Evolutionary conservation across 768 basidiomycete genomes (phyloP).

Genomic region (Grammothele lineata): DNA sequence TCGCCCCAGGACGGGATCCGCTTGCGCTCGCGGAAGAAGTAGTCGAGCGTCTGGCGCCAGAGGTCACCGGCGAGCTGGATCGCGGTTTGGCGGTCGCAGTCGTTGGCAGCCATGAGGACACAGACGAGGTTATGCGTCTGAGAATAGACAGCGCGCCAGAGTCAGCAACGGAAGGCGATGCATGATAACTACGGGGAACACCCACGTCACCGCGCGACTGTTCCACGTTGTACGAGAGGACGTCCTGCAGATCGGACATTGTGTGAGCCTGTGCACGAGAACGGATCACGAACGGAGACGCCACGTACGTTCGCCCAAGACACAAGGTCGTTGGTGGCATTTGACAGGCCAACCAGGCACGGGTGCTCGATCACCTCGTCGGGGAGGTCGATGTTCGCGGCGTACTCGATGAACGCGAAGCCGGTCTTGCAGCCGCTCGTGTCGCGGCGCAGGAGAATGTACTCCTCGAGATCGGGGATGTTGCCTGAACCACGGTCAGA

Average conservation of each 20-base stretch:
- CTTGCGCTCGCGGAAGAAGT: conserved; percentile 44
- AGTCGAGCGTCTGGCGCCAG: conserved; percentile 66
- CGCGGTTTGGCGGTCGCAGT: conserved; percentile 54
- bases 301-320: conserved; percentile 37
- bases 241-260: conserved; percentile 42
- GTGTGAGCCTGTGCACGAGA: conserved; percentile 2
- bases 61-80: conserved; percentile 61
- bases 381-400: conserved; percentile 45
- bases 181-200: too few species aligned
- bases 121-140: conserved; percentile 64
- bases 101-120: conserved; percentile 62
- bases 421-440: conserved; percentile 50
- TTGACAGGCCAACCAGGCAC: conserved; percentile 39
- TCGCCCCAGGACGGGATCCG: conserved; percentile 66
- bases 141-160: background rate
- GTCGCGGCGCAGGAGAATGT: conserved; percentile 48
- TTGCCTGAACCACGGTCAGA: conserved; percentile 22
- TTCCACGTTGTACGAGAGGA: conserved; percentile 74
- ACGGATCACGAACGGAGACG: conserved; percentile 4
- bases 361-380: conserved; percentile 52
- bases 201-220: conserved; percentile 52
- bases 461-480: conserved; percentile 43
- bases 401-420: conserved; percentile 53
- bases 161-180: too few species aligned
- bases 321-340: conserved; percentile 45